Conservation (phyloP, 352 stramenopile genomes). For the Pythium utonaiense region DNA sequence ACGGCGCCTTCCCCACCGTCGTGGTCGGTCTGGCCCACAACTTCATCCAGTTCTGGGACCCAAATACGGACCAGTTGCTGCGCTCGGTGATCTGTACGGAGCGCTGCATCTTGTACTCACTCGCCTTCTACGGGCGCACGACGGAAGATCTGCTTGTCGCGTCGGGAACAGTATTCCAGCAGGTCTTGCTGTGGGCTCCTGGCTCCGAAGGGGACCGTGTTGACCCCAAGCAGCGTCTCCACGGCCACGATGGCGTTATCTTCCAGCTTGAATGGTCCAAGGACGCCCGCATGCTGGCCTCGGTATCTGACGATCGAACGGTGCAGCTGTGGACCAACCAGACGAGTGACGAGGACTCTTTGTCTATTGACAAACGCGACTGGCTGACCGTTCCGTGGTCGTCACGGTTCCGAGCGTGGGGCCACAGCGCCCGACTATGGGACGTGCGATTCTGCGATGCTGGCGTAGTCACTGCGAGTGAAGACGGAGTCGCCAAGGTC, state of each 20-base stretch:
- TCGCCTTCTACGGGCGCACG: conserved; percentile 70
- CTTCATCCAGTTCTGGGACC: conserved; percentile 77
- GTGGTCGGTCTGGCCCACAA: conserved; percentile 84
- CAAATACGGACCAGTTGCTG: conserved; percentile 35
- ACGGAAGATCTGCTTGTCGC: conserved; percentile 62
- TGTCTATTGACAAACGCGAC: neutral
- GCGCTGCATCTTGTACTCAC: conserved; percentile 80
- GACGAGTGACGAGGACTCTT: conserved; percentile 12
- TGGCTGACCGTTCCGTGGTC: conserved; percentile 27
- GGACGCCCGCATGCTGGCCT: conserved; percentile 63
- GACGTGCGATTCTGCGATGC: conserved; percentile 68
- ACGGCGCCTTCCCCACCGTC: conserved; percentile 28
- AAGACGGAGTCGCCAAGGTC: conserved; percentile 75
- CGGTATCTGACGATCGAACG: conserved; percentile 83
- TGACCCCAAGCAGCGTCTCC: conserved; percentile 53
- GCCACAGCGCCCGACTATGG: conserved; percentile 81
- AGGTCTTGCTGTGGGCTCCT: conserved; percentile 80
- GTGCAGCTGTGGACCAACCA: conserved; percentile 76
- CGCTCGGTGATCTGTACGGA: conserved; percentile 66
- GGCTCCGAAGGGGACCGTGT: neutral
- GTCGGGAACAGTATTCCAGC: conserved; percentile 83
- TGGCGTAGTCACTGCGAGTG: conserved; percentile 59
- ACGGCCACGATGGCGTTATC: conserved; percentile 80
- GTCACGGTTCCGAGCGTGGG: conserved; percentile 72
- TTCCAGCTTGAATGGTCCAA: conserved; percentile 81